Conservation (phyloP, 768 basidiomycete genomes). For the Boletus edulis region DNA sequence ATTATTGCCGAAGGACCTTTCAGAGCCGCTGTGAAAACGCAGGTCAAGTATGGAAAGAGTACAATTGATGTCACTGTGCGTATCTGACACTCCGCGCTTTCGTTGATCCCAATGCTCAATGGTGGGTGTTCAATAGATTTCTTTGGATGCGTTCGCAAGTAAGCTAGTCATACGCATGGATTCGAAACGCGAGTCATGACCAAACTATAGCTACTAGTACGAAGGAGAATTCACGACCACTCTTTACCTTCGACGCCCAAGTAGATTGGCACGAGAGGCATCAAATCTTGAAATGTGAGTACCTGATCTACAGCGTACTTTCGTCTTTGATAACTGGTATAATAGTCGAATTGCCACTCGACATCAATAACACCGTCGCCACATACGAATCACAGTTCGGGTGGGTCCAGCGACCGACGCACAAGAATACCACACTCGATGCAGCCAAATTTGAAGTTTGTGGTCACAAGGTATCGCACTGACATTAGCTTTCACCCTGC, state of each 20-base stretch:
- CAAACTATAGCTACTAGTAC: conserved; percentile 43
- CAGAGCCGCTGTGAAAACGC: conserved; percentile 66
- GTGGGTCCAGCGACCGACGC: conserved; percentile 82
- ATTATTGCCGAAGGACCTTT: conserved; percentile 80
- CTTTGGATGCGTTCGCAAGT: conserved; percentile 81
- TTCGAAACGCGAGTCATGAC: neutral
- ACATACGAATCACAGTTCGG: conserved; percentile 97
- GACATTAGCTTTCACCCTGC: neutral
- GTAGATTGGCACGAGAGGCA: conserved; percentile 93
- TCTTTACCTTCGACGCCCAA: conserved; percentile 78
- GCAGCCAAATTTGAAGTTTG: conserved; percentile 96
- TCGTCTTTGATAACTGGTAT: neutral
- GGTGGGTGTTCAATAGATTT: conserved; percentile 53
- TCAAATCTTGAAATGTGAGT: conserved; percentile 85
- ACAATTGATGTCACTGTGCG: conserved; percentile 68
- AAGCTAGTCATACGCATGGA: neutral
- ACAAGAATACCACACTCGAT: conserved; percentile 93
- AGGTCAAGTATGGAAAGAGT: conserved; percentile 74
- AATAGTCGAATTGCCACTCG: conserved; percentile 83
- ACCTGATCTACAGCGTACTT: neutral
- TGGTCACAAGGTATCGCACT: conserved; percentile 73
- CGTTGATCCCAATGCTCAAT: neutral
- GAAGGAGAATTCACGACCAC: conserved; percentile 64
- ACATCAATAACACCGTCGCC: conserved; percentile 79
- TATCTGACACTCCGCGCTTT: conserved; percentile 2